These are phyloP conservation scores for Psilocybe subaeruginosa DNA, from an alignment of 768 basidiomycete genomes.

Conservation along the genomic window DNA sequence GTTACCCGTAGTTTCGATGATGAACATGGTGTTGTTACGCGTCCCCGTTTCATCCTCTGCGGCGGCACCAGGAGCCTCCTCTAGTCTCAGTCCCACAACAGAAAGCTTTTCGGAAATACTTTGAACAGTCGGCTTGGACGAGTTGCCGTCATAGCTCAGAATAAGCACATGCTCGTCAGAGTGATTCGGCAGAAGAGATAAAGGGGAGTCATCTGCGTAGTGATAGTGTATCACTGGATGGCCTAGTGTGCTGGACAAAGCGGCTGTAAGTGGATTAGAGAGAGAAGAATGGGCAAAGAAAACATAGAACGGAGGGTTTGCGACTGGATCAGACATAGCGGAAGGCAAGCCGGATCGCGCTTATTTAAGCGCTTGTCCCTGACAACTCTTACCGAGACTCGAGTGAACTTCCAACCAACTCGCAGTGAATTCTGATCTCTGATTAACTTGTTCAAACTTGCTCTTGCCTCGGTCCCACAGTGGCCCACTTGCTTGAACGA, in stretches of 20 bases:
- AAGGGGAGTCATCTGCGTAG: constrained; percentile 77
- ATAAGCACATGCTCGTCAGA: constrained; percentile 75
- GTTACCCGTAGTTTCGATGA: constrained; percentile 67
- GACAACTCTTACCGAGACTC: background rate
- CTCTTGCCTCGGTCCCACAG: background rate
- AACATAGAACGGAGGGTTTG: constrained; percentile 64
- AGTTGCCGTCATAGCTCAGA: constrained; percentile 64
- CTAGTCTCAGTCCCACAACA: constrained; percentile 63
- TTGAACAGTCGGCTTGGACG: constrained; percentile 46
- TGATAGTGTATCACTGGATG: constrained; percentile 83
- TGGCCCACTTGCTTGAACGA: background rate
- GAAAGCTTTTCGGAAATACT: constrained; percentile 48
- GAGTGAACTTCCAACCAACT: background rate
- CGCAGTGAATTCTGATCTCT: background rate
- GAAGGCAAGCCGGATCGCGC: background rate
- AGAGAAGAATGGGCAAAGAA: constrained; percentile 63
- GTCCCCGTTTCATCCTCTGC: constrained; percentile 48
- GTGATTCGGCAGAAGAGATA: constrained; percentile 61
- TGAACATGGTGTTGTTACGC: constrained; percentile 74
- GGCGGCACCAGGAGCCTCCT: constrained; percentile 75
- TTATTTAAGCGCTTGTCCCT: background rate
- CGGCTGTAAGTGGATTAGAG: constrained; percentile 33
- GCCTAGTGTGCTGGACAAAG: constrained; percentile 49
- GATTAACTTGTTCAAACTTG: background rate
- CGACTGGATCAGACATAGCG: background rate